These are phyloP conservation scores for Vickermania spadyakhi DNA, from an alignment of 208 protist species.

Conservation along the genomic window DNA sequence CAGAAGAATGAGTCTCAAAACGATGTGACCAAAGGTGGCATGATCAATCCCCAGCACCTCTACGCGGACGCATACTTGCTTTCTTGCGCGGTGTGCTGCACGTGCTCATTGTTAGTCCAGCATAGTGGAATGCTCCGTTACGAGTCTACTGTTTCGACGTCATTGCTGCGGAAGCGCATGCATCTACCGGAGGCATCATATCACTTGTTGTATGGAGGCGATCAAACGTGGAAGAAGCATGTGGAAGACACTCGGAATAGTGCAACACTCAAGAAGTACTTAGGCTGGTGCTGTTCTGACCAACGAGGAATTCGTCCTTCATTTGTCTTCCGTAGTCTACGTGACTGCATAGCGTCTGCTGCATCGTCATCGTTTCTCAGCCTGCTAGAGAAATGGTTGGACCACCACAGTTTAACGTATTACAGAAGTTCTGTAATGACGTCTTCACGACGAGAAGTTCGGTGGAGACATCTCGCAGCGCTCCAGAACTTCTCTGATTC, in stretches of 20 bases:
- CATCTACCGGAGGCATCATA: background rate
- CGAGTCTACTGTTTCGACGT: background rate
- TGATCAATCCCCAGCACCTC: background rate
- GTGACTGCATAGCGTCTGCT: background rate
- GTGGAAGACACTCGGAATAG: background rate
- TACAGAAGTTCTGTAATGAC: background rate
- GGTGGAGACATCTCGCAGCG: background rate
- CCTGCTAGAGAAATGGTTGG: background rate
- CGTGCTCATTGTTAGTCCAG: background rate
- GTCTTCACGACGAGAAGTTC: background rate
- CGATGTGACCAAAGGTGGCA: background rate
- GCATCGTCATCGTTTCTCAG: background rate
- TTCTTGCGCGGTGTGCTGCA: background rate
- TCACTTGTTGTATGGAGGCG: background rate
- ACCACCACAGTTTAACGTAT: background rate
- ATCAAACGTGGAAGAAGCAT: conserved; percentile 2
- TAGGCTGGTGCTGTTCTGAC: background rate
- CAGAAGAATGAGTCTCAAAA: background rate
- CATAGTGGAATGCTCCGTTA: conserved; percentile 2
- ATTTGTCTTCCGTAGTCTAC: background rate
- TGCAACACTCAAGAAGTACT: background rate
- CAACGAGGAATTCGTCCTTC: background rate
- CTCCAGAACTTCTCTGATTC: background rate
- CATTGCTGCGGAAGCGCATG: background rate
- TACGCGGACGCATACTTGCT: conserved; percentile 3